Evolutionary conservation across 441 rosid species (phyloP), one percentile per base, ranked within the genome.

Genomic region (Theobroma grandiflorum): DNA sequence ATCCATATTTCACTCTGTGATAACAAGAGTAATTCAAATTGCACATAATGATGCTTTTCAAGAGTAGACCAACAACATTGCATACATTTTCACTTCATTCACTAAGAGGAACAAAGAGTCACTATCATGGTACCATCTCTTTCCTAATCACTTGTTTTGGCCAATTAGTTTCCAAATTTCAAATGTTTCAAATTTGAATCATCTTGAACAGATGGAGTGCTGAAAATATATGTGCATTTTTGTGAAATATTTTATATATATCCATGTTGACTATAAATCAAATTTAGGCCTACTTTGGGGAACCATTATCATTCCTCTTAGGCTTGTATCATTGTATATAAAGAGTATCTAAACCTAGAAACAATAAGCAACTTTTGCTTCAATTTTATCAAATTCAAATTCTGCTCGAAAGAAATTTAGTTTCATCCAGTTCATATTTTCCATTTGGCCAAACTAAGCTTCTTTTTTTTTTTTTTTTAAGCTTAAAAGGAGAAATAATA

Each of bases 361-460:
- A 43, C 12, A 22, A 42, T 11, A 67, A 43, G 72, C 55, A 68
- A 68, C 38, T 68, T 68, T 68, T 43, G 10, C 55, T 68, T 68
- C 72, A 22, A 68, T 53, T 53, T 53, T 53, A 18, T 53, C 2
- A 12, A 47, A 49, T 49, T 49, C 16, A 49, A 68, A 43, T 68
- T 18, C 53, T 43, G 37, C 20, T 2, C 37, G 43, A 20, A 68
- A 45, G n/a, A 61, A 61, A 61, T 68, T 43, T 4, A 22, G 10
- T 68, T 43, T 67, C 22, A 33, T 49, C 11, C 11, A n/a, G 53
- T 45, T 68, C 72, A 53, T 53, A 12, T 53, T 53, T 58, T 58
- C 15, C 6, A 3, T 58, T 58, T 3, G 63, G 14, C 63, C 35
- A 58, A 58, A 58, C 9, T 3, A 0, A 58, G 35, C 63, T 20